Evolutionary conservation across 768 basidiomycete genomes (phyloP).

Genomic region (Mycena leptocephala): DNA sequence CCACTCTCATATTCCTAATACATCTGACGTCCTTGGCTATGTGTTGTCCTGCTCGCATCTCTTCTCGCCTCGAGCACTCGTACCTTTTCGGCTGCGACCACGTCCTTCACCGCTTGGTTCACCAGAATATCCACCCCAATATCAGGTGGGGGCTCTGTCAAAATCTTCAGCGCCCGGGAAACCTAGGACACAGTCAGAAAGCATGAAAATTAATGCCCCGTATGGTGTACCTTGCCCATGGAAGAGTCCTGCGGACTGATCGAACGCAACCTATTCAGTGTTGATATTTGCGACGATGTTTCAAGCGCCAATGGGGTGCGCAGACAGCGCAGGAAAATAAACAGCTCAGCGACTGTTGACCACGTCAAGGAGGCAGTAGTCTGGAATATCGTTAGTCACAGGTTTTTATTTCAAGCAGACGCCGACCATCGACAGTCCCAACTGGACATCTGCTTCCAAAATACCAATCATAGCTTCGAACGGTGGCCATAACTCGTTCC

Average conservation of each 20-base stretch:
- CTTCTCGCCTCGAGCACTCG: conserved; percentile 62
- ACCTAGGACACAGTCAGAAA: conserved; percentile 56
- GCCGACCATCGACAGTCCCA: conserved; percentile 59
- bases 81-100: conserved; percentile 81
- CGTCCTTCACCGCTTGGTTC: conserved; percentile 73
- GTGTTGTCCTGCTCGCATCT: conserved; percentile 49
- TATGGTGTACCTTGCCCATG: conserved; percentile 62
- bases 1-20: conserved; percentile 20
- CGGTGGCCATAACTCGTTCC: conserved; percentile 86
- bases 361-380: conserved; percentile 69
- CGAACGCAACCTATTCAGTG: conserved; percentile 66
- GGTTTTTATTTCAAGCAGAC: not conserved
- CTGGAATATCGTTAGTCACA: conserved; percentile 50
- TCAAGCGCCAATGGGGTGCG: conserved; percentile 71
- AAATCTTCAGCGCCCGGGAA: conserved; percentile 64
- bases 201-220: not conserved
- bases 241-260: conserved; percentile 65
- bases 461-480: conserved; percentile 70
- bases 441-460: conserved; percentile 65
- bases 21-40: conserved; percentile 44
- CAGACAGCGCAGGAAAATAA: conserved; percentile 73
- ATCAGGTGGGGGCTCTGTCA: conserved; percentile 68
- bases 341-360: conserved; percentile 76
- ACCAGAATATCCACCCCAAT: conserved; percentile 63
- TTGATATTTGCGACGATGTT: conserved; percentile 63